phyloP scores from a whole-genome alignment of 768 basidiomycete genomes.

The Leccinum subtestaceum region DNA sequence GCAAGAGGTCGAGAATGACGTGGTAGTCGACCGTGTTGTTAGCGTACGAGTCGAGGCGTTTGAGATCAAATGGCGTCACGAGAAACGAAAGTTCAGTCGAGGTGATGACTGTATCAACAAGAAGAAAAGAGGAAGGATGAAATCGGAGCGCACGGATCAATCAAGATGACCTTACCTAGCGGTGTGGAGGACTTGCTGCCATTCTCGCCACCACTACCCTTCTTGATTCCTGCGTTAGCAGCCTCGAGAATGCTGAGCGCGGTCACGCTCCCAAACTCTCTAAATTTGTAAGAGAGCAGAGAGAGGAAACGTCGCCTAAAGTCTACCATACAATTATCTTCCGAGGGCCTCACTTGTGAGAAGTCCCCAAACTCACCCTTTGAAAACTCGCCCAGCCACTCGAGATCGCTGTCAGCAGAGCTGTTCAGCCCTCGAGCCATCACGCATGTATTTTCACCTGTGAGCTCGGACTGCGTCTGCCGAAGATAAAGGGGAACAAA shows the following conservation, averaged over 20 bases:
- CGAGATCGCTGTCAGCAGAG: slow-evolving; percentile 56
- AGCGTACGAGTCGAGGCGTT: slow-evolving; percentile 92
- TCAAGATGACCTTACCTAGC: slow-evolving; percentile 16
- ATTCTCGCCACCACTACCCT: slow-evolving; percentile 33
- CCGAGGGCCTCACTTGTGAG: not conserved
- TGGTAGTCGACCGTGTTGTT: slow-evolving; percentile 97
- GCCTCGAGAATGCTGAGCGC: slow-evolving; percentile 89
- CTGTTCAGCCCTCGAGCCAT: slow-evolving; percentile 88
- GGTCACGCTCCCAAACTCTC: slow-evolving; percentile 87
- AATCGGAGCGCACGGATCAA: not conserved
- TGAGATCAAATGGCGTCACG: slow-evolving; percentile 90
- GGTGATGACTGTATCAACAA: slow-evolving; percentile 12
- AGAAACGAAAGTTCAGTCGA: slow-evolving; percentile 54
- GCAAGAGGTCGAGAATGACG: slow-evolving; percentile 89
- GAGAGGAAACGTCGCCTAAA: slow-evolving; percentile 89
- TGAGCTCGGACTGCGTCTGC: slow-evolving; percentile 91
- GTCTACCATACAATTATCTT: slow-evolving; percentile 48
- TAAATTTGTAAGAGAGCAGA: slow-evolving; percentile 90
- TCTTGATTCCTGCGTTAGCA: slow-evolving; percentile 60
- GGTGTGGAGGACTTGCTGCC: slow-evolving; percentile 26
- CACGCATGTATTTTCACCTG: slow-evolving; percentile 94
- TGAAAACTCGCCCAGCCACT: slow-evolving; percentile 88
- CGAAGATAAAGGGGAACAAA: slow-evolving; percentile 91
- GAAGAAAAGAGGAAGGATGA: too few relatives aligned
- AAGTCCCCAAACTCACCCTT: slow-evolving; percentile 48